These are phyloP conservation scores for Hermanozyma aechmeae DNA, from an alignment of 805 yeast genomes.

Conservation along the genomic window DNA sequence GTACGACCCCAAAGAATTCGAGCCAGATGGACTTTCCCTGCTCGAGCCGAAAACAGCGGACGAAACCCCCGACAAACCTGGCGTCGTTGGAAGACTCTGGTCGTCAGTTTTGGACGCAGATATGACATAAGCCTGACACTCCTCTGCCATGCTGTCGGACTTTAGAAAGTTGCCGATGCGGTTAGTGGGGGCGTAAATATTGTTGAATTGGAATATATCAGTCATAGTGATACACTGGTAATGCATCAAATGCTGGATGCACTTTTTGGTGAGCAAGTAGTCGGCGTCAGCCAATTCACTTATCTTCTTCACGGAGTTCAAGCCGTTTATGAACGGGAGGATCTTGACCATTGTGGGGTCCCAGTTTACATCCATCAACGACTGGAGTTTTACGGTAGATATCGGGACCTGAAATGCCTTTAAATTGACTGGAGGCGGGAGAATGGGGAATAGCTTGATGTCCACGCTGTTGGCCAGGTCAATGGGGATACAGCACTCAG, in stretches of 20 bases:
- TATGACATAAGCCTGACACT: slow-evolving; percentile 78
- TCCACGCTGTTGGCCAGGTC: slow-evolving; percentile 86
- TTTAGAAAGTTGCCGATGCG: slow-evolving; percentile 59
- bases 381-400: slow-evolving; percentile 66
- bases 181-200: slow-evolving; percentile 84
- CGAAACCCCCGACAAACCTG: too few species aligned
- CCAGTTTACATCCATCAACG: slow-evolving; percentile 85
- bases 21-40: too few species aligned
- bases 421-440: slow-evolving; percentile 69
- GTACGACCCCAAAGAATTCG: too few species aligned
- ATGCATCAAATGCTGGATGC: slow-evolving; percentile 85
- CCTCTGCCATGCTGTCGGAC: slow-evolving; percentile 56
- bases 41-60: too few species aligned
- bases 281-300: slow-evolving; percentile 77
- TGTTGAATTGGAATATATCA: slow-evolving; percentile 84
- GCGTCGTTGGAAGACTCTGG: too few species aligned
- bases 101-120: too few species aligned
- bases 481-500: slow-evolving; percentile 91
- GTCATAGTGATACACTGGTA: slow-evolving; percentile 76
- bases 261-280: slow-evolving; percentile 65
- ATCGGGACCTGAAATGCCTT: slow-evolving; percentile 85
- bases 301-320: slow-evolving; percentile 72
- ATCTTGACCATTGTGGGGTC: slow-evolving; percentile 93
- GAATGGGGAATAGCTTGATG: slow-evolving; percentile 86
- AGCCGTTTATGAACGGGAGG: slow-evolving; percentile 78